phyloP scores from a whole-genome alignment of 2,329 filamentous ascomycete species.

The Aureobasidium sp. region DNA sequence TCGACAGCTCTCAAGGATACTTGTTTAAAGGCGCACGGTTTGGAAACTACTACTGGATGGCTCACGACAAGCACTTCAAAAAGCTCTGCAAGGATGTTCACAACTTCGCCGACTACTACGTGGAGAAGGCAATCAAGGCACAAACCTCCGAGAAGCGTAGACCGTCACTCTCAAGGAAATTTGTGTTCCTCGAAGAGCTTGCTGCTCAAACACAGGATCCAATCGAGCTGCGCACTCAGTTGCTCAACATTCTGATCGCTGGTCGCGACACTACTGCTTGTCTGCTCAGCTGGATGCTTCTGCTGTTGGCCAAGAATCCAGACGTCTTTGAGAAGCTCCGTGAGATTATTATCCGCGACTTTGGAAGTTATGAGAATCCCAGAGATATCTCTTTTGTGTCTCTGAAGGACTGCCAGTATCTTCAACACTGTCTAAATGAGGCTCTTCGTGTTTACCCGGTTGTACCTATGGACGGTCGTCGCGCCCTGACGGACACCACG shows the following conservation, averaged over 20 bases:
- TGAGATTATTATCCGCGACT: slow-evolving; percentile 16
- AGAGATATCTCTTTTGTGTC: slow-evolving; percentile 17
- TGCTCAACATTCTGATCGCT: slow-evolving; percentile 42
- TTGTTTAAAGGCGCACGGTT: slow-evolving; percentile 29
- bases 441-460: slow-evolving; percentile 46
- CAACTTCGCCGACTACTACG: slow-evolving; percentile 41
- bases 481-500: slow-evolving; percentile 39
- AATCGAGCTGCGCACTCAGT: slow-evolving; percentile 33
- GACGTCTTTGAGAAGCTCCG: slow-evolving; percentile 23
- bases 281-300: slow-evolving; percentile 33
- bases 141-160: neutral
- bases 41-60: slow-evolving; percentile 27
- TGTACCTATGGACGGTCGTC: slow-evolving; percentile 46
- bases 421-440: slow-evolving; percentile 57
- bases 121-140: slow-evolving; percentile 31
- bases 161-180: slow-evolving; percentile 23
- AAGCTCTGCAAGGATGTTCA: slow-evolving; percentile 16
- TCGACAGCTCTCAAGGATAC: slow-evolving; percentile 33
- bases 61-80: slow-evolving; percentile 26
- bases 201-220: slow-evolving; percentile 38
- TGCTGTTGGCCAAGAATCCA: slow-evolving; percentile 22
- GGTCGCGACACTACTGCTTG: slow-evolving; percentile 51
- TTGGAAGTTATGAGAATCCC: slow-evolving; percentile 31
- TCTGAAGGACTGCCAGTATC: slow-evolving; percentile 22
- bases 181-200: slow-evolving; percentile 39